Conservation (phyloP, 2,329 filamentous ascomycete species). For the Pseudofabraea citricarpa region DNA sequence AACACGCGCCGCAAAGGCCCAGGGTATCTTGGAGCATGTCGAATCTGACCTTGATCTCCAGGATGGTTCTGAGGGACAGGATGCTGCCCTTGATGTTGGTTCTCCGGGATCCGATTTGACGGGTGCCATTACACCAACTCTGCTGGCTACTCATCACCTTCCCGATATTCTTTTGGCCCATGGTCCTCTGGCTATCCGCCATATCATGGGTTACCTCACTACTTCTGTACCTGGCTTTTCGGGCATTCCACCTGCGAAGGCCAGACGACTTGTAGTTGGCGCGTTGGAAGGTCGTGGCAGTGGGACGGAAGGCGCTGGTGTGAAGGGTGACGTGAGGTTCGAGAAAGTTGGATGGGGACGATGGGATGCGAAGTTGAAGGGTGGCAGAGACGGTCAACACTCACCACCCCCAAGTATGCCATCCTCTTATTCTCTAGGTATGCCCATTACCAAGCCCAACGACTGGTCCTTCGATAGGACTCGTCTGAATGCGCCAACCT, state of each 20-base stretch:
- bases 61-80: constrained; percentile 50
- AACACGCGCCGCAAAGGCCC: constrained; percentile 29
- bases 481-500: constrained; percentile 45
- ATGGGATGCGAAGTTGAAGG: constrained; percentile 80
- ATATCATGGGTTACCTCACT: constrained; percentile 92
- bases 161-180: constrained; percentile 86
- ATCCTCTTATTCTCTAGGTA: constrained; percentile 42
- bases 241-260: constrained; percentile 82
- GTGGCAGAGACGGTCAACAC: constrained; percentile 34
- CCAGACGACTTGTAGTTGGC: constrained; percentile 84
- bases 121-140: constrained; percentile 75
- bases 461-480: constrained; percentile 41
- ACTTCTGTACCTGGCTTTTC: constrained; percentile 91
- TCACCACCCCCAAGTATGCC: constrained; percentile 37
- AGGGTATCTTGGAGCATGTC: constrained; percentile 51
- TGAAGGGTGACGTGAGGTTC: constrained; percentile 72
- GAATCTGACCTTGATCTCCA: constrained; percentile 87
- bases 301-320: constrained; percentile 52
- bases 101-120: constrained; percentile 57
- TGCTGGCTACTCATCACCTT: constrained; percentile 86
- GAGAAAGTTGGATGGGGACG: constrained; percentile 97
- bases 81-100: constrained; percentile 16
- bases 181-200: constrained; percentile 87
- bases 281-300: constrained; percentile 74
- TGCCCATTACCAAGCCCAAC: constrained; percentile 48